Percentiles rank a stretch among this genome's conserved stretches.
Evolutionary conservation across 2,329 filamentous ascomycete species (phyloP).

Genomic region (Fusarium nisikadoi): DNA sequence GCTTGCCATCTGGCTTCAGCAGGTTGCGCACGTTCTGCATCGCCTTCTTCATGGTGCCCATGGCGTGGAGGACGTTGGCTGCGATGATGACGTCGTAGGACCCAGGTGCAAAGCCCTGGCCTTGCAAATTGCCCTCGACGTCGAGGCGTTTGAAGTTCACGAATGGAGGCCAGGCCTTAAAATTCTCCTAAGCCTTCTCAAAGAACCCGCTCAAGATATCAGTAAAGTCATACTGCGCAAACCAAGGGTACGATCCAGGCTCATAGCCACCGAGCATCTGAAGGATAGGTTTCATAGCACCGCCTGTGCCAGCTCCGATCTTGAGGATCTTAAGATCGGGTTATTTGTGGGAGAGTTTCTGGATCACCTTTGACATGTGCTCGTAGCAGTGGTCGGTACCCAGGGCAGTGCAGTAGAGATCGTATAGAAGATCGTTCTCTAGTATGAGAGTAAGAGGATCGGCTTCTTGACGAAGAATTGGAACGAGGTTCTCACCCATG

Average conservation of each 20-base stretch:
- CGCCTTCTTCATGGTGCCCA: constrained; percentile 37
- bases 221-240: constrained; percentile 16
- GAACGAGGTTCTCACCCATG: not conserved
- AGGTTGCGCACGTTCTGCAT: constrained; percentile 32
- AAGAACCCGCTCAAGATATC: constrained; percentile 25
- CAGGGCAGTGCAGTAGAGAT: not conserved
- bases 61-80: constrained; percentile 49
- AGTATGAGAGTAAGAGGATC: not conserved
- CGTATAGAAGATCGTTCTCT: not conserved
- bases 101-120: constrained; percentile 45
- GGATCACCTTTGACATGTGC: not conserved
- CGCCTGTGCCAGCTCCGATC: constrained; percentile 23
- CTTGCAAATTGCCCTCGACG: constrained; percentile 26
- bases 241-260: not conserved
- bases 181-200: not conserved
- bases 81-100: constrained; percentile 54
- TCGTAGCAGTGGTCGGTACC: not conserved
- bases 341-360: not conserved
- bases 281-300: constrained; percentile 6
- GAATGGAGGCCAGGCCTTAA: not conserved
- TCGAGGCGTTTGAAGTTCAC: constrained; percentile 33
- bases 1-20: constrained; percentile 43
- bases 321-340: not conserved
- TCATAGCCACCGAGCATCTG: not conserved
- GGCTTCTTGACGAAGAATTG: not conserved